A percentile compares a stretch with the other conserved stretches of the same genome.
phyloP scores from a whole-genome alignment of 495 filamentous ascomycete genomes.

The Podospora pseudoanserina region DNA sequence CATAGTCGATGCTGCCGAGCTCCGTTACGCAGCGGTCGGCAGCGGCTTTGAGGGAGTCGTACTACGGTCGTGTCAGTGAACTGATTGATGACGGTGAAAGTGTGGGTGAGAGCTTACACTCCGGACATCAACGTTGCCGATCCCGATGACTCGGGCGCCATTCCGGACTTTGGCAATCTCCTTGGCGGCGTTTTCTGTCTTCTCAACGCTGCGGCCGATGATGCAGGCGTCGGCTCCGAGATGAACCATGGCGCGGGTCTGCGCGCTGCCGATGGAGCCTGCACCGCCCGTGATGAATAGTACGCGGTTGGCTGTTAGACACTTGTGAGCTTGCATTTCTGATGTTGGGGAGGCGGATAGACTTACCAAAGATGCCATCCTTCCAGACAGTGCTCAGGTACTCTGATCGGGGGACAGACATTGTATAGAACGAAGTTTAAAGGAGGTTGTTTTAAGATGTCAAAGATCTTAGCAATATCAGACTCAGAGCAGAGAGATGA shows the following conservation, averaged over 20 bases:
- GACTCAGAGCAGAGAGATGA: background rate
- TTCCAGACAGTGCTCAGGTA: conserved; percentile 81
- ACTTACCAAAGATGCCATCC: conserved; percentile 73
- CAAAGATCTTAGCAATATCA: background rate
- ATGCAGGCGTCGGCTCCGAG: conserved; percentile 94
- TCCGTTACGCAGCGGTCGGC: conserved; percentile 75
- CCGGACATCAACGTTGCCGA: conserved; percentile 82
- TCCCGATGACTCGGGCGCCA: conserved; percentile 79
- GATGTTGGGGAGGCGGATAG: background rate
- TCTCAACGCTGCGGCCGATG: conserved; percentile 83
- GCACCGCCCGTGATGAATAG: conserved; percentile 95
- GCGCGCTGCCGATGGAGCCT: conserved; percentile 88
- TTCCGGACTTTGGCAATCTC: conserved; percentile 74
- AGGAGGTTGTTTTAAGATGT: background rate
- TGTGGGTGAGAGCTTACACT: conserved; percentile 30
- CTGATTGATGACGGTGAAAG: background rate
- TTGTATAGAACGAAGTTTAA: conserved; percentile 25
- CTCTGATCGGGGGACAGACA: conserved; percentile 66
- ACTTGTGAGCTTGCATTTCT: background rate
- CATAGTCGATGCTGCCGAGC: conserved; percentile 83
- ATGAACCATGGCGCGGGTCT: conserved; percentile 84
- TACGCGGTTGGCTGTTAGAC: conserved; percentile 68
- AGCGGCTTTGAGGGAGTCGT: conserved; percentile 64
- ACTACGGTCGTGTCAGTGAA: conserved; percentile 30
- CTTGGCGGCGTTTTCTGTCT: conserved; percentile 73